Conservation (phyloP, 2,329 filamentous ascomycete genomes). For the Penicillium sp. region DNA sequence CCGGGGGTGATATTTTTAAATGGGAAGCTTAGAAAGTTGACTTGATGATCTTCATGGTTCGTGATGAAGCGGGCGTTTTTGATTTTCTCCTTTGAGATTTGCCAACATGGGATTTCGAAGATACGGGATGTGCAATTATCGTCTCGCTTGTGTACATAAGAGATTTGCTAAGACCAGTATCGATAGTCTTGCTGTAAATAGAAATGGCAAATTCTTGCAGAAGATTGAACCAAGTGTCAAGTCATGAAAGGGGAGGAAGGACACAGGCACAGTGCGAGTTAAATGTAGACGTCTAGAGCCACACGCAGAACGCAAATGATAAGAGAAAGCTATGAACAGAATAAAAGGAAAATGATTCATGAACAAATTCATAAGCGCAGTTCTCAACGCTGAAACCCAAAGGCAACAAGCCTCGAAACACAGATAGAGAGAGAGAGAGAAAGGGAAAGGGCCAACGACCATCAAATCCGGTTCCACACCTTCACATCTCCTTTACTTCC, state of each 20-base stretch:
- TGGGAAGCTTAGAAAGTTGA: background rate
- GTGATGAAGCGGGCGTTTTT: background rate
- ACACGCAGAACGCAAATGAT: background rate
- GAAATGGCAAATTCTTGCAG: background rate
- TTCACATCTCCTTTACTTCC: background rate
- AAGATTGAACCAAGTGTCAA: background rate
- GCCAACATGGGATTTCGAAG: background rate
- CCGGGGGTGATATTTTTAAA: constrained; percentile 61
- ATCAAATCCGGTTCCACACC: too few relatives aligned
- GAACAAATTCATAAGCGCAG: constrained; percentile 13
- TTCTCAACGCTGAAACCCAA: constrained; percentile 2
- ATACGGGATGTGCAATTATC: background rate
- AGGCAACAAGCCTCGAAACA: background rate
- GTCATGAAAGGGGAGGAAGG: background rate
- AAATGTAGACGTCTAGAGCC: background rate
- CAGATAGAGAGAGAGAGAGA: background rate
- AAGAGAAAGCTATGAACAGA: background rate
- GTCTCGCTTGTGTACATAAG: background rate
- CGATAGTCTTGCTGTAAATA: background rate
- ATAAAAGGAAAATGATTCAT: background rate
- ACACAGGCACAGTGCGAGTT: too few relatives aligned
- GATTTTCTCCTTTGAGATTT: background rate
- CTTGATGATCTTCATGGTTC: background rate
- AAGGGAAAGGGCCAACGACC: background rate
- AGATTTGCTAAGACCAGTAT: background rate